Conservation (phyloP, 306 rosid genomes). For the Vachellia pachyceras region DNA sequence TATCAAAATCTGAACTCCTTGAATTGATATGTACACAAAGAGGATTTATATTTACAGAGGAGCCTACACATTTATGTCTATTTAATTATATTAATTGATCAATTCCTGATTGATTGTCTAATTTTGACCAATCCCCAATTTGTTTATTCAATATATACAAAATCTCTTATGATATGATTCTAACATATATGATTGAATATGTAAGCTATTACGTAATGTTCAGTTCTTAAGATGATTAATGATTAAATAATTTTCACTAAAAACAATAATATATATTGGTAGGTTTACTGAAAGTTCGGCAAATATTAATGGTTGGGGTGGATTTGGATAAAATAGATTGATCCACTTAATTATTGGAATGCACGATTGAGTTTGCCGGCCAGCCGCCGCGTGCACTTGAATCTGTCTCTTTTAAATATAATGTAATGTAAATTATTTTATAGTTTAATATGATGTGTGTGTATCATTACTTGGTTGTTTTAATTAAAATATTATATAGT, state of each 20-base stretch:
- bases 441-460: not conserved
- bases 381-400: conserved; percentile 12
- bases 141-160: too few species aligned
- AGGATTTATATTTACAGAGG: too few species aligned
- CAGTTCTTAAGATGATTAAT: not conserved
- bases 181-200: not conserved
- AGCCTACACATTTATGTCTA: too few species aligned
- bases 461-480: not conserved
- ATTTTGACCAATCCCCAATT: too few species aligned
- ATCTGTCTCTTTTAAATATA: not conserved
- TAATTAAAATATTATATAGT: not conserved
- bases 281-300: not conserved
- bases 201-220: not conserved
- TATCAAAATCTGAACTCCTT: too few species aligned
- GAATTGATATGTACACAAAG: too few species aligned
- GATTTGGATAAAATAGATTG: not conserved
- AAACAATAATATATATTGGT: not conserved
- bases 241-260: not conserved
- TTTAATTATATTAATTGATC: too few species aligned
- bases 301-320: not conserved
- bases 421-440: not conserved
- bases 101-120: too few species aligned
- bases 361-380: conserved; percentile 7
- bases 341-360: conserved; percentile 1
- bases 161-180: too few species aligned